phyloP scores from a whole-genome alignment of 1,139 yeast species.

The Geotrichum aggregatum region DNA sequence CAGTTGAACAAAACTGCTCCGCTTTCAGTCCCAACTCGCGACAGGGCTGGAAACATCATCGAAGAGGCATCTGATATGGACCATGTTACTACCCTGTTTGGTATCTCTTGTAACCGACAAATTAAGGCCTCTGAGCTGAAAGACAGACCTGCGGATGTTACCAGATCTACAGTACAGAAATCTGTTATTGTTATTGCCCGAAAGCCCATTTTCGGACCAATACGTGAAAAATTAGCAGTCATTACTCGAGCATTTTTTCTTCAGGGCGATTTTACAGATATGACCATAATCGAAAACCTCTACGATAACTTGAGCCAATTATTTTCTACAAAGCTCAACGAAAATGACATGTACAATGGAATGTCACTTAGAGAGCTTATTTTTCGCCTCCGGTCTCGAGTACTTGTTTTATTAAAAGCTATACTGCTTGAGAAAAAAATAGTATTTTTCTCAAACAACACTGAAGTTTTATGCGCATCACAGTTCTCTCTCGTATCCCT shows the following conservation, averaged over 20 bases:
- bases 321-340: constrained; percentile 43
- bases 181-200: constrained; percentile 83
- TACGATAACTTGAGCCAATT: constrained; percentile 63
- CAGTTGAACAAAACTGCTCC: constrained; percentile 48
- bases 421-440: constrained; percentile 68
- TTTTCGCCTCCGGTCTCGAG: constrained; percentile 53
- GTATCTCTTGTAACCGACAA: constrained; percentile 90
- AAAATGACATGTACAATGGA: constrained; percentile 66
- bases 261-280: constrained; percentile 73
- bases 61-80: constrained; percentile 40
- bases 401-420: constrained; percentile 68
- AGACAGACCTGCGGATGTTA: constrained; percentile 60
- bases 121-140: constrained; percentile 60
- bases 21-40: constrained; percentile 43
- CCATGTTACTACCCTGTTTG: constrained; percentile 71
- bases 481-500: constrained; percentile 64
- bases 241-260: constrained; percentile 82
- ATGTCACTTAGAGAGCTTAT: constrained; percentile 66
- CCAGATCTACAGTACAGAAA: constrained; percentile 87
- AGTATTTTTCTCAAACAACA: constrained; percentile 66
- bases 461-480: constrained; percentile 72
- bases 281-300: constrained; percentile 60
- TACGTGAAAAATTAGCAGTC: constrained; percentile 83
- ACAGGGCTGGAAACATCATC: constrained; percentile 35
- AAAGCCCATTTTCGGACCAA: constrained; percentile 79